Base-by-base conservation (phyloP, 1,139 yeast genomes). In the Hyphopichia khmerensis region DNA sequence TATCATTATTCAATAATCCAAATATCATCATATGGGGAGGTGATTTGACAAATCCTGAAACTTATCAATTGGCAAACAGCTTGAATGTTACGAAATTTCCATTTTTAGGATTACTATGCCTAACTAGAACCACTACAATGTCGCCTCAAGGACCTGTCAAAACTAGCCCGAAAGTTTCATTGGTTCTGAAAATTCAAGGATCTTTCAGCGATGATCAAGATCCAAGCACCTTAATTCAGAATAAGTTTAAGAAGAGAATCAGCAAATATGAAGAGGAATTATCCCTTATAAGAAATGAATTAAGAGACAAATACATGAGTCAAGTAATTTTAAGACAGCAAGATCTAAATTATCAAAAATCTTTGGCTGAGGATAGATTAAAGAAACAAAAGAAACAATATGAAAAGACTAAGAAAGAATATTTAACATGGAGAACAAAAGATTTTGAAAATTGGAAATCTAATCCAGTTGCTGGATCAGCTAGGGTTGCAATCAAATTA, bases 11-110 rank as follows among this genome's bases (percentile, higher is more conserved):
- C 38, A 67, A 67, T 29, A 78, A 79, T 41, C 75, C 75, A 40
- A 69, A 76, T 37, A 61, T 83, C 3, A 55, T 89, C 3, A 67
- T 89, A 4, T 93, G 98, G 98, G 96, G 95, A 31, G 96, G 97
- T 8, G 87, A 87, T 57, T 79, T 87, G 26, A 77, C 80, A 14
- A 81, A 84, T 47, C 80, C 90, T 13, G 98, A 93, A 62, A 88
- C 95, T 1, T 84, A 81, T 56, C 96, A 89, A 55, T 82, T 89
- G 14, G 88, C 96, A 0, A 84, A 85, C 56, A 80, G 86, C 38
- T 75, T 91, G 46, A 79, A 80, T 46, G 87, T 85, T 35, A 79
- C 91, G 17, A 78, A 80, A 49, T 84, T 85, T 55, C 99, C 99
- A 10, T 87, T 87, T 57, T 63, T 88, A 34, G 96, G 95, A 0